These are phyloP conservation scores for Prototheca wickerhamii DNA, from an alignment of 163 green algal genomes.

Conservation along the genomic window DNA sequence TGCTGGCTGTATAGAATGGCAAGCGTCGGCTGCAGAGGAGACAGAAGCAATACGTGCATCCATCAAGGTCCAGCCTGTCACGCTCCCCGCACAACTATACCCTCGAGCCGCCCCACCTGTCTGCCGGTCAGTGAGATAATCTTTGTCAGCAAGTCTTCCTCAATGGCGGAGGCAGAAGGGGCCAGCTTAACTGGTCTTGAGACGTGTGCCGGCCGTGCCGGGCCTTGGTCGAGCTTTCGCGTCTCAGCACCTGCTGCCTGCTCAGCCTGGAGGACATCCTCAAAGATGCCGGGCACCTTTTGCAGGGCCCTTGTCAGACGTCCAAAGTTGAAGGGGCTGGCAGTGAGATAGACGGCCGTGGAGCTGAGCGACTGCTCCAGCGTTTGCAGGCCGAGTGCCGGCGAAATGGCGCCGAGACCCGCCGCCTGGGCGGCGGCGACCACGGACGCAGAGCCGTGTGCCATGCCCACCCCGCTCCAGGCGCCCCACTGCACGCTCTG, in stretches of 20 bases:
- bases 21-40: too few relatives aligned
- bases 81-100: too few relatives aligned
- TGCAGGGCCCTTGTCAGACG: neutral
- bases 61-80: neutral
- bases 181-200: too few relatives aligned
- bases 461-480: conserved; percentile 68
- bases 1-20: too few relatives aligned
- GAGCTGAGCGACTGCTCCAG: neutral
- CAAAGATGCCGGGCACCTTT: neutral
- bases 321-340: conserved; percentile 15
- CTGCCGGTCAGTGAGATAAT: too few relatives aligned
- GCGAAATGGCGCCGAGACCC: neutral
- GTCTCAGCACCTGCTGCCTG: neutral
- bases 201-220: too few relatives aligned
- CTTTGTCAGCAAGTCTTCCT: neutral
- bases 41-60: too few relatives aligned
- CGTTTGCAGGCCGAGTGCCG: neutral
- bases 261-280: neutral
- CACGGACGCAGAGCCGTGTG: conserved; percentile 6
- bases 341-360: conserved; percentile 4
- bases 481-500: conserved; percentile 70
- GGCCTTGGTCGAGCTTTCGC: too few relatives aligned
- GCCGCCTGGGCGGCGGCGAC: conserved; percentile 2
- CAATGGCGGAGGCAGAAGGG: too few relatives aligned
- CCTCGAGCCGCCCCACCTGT: too few relatives aligned